Evolutionary conservation across 345 rosid genomes (phyloP).

Genomic region (Carallia brachiata): DNA sequence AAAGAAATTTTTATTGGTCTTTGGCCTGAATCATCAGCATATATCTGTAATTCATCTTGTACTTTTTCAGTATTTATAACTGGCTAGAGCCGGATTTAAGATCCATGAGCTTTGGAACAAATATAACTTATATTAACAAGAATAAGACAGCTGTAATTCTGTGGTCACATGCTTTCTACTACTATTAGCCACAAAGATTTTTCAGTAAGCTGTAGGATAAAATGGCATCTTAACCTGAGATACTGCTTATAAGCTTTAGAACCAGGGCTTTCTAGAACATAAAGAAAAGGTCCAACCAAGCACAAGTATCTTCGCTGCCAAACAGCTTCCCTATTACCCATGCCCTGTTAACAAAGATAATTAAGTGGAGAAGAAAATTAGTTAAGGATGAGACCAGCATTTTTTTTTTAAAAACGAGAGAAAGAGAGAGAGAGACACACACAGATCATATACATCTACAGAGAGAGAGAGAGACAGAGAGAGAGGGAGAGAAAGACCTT

Average conservation of each 20-base stretch:
- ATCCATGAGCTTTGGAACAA: too few relatives aligned
- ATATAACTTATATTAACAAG: too few relatives aligned
- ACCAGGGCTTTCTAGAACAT: constrained; percentile 67
- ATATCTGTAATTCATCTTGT: background rate
- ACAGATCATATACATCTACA: background rate
- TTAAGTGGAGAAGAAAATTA: background rate
- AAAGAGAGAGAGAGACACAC: background rate
- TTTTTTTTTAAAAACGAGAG: background rate
- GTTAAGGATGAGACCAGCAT: background rate
- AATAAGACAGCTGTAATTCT: too few relatives aligned
- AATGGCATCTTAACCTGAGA: constrained; percentile 56
- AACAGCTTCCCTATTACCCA: constrained; percentile 83
- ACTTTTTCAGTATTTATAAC: background rate
- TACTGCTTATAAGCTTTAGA: constrained; percentile 82
- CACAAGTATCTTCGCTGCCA: constrained; percentile 86
- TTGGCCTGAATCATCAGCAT: background rate
- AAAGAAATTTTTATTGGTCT: background rate
- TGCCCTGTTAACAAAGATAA: constrained; percentile 53
- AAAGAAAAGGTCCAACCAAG: constrained; percentile 89
- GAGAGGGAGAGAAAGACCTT: constrained; percentile 44
- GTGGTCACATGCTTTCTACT: background rate
- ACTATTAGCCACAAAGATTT: background rate
- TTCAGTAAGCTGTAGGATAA: background rate
- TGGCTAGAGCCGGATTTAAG: too few relatives aligned
- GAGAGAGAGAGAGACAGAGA: background rate